phyloP scores from a whole-genome alignment of 495 filamentous ascomycete species.

The Hypoxylon fuscum region DNA sequence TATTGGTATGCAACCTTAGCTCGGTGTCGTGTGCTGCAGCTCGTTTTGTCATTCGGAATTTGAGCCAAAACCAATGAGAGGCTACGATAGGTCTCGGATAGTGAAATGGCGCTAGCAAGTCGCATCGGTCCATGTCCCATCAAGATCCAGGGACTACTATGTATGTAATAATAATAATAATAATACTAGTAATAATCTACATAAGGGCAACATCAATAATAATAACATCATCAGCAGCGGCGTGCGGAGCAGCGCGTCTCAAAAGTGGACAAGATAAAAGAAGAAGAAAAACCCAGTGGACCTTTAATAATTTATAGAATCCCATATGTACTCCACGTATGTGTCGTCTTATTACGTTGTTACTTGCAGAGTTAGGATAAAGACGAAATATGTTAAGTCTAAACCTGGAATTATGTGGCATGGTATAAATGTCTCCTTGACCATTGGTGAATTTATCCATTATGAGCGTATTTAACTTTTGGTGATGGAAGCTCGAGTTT shows the following conservation, averaged over 20 bases:
- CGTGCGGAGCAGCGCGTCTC: constrained; percentile 25
- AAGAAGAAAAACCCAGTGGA: too few species aligned
- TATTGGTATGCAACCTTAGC: constrained; percentile 28
- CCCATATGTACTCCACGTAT: background rate
- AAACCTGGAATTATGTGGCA: too few species aligned
- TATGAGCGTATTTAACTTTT: too few species aligned
- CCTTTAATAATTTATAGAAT: constrained; percentile 10
- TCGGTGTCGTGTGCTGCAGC: constrained; percentile 21
- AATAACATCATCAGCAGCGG: constrained; percentile 28
- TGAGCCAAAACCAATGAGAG: constrained; percentile 19
- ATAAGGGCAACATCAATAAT: constrained; percentile 17
- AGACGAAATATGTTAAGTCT: too few species aligned
- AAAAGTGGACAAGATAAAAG: constrained; percentile 25
- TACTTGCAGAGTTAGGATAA: too few species aligned
- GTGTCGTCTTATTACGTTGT: too few species aligned
- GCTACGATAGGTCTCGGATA: constrained; percentile 33
- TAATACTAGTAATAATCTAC: too few species aligned
- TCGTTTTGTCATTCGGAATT: constrained; percentile 32
- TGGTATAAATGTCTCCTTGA: too few species aligned
- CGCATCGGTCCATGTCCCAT: constrained; percentile 30
- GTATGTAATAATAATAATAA: constrained; percentile 3
- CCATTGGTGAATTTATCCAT: too few species aligned
- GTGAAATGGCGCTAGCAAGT: constrained; percentile 33
- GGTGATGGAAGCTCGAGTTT: background rate
- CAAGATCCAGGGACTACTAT: constrained; percentile 10